phyloP scores from a whole-genome alignment of 176 grass and related monocot species.

The Poa pratensis region DNA sequence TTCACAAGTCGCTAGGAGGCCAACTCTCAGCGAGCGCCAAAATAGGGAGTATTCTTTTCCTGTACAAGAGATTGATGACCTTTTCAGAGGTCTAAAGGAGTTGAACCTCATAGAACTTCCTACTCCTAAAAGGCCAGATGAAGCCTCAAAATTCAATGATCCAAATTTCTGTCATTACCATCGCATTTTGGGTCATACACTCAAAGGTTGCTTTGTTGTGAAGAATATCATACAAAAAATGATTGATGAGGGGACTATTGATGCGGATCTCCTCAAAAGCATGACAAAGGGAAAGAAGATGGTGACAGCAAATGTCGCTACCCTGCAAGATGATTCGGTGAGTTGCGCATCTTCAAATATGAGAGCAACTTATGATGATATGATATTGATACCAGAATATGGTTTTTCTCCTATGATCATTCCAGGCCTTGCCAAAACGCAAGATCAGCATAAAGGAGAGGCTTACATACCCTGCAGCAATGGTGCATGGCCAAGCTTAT shows the following conservation, averaged over 20 bases:
- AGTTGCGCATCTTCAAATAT: constrained; percentile 3
- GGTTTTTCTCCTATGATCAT: background rate
- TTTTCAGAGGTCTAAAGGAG: background rate
- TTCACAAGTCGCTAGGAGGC: background rate
- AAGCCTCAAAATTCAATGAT: background rate
- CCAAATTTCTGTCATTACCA: background rate
- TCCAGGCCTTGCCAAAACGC: background rate
- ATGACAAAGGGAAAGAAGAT: constrained; percentile 15
- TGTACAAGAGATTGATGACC: background rate
- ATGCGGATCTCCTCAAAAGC: background rate
- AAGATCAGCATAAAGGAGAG: background rate
- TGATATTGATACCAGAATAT: background rate
- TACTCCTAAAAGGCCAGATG: background rate
- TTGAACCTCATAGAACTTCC: background rate
- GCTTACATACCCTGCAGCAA: background rate
- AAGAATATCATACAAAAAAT: background rate
- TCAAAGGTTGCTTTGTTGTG: background rate
- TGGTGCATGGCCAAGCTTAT: background rate
- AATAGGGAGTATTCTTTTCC: constrained; percentile 3
- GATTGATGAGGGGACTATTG: background rate
- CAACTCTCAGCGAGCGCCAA: background rate
- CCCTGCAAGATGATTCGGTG: background rate
- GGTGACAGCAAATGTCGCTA: background rate
- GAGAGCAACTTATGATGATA: background rate
- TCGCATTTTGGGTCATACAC: background rate